Evolutionary conservation across 805 yeast species (phyloP).

Genomic region (Wickerhamiella kazuoi): DNA sequence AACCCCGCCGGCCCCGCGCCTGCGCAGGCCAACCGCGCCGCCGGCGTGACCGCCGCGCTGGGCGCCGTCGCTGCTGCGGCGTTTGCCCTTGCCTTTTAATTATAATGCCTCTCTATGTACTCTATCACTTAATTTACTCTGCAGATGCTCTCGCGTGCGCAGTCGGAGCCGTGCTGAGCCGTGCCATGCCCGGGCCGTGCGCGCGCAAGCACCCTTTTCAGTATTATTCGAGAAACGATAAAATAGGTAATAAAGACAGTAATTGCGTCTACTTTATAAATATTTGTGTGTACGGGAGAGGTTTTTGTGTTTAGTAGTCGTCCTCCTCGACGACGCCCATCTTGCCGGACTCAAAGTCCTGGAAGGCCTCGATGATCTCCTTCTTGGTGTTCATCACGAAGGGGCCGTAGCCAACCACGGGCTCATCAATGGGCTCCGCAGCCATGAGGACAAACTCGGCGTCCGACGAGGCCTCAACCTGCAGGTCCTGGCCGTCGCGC

Average conservation of each 20-base stretch:
- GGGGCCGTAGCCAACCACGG: constrained; percentile 4
- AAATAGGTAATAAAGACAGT: no score
- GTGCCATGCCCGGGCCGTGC: no score
- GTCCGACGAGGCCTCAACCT: constrained; percentile 15
- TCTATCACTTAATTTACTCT: not conserved
- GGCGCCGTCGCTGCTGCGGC: not conserved
- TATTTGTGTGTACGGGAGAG: no score
- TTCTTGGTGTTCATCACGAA: constrained; percentile 6
- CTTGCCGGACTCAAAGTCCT: constrained; percentile 2
- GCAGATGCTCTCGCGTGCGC: not conserved
- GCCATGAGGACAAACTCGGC: constrained; percentile 59
- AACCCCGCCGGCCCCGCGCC: not conserved
- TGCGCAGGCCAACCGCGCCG: not conserved
- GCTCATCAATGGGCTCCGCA: constrained; percentile 24
- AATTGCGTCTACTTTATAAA: no score
- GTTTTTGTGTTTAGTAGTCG: not conserved
- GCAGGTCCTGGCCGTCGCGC: not conserved
- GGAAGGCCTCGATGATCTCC: constrained; percentile 4
- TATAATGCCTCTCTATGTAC: not conserved
- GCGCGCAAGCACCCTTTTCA: no score
- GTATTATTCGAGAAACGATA: not conserved
- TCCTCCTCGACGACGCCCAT: not conserved
- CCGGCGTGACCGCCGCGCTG: not conserved
- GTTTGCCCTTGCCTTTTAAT: not conserved
- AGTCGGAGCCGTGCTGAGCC: no score